Evolutionary conservation across 768 basidiomycete genomes (phyloP).

Genomic region (Amylocystis lapponica): DNA sequence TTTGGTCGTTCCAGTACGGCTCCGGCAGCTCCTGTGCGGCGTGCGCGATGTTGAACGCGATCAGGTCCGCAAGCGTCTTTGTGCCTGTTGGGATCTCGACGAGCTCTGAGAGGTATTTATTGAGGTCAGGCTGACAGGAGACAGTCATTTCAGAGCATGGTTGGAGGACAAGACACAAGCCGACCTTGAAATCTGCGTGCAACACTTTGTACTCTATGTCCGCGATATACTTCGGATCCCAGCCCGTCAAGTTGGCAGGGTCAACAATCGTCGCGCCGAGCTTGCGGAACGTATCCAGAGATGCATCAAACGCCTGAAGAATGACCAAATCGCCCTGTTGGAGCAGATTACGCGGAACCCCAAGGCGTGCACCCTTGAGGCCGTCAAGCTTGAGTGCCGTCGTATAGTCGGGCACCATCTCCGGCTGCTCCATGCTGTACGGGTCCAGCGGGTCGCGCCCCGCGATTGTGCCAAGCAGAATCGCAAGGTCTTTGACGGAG

Average conservation of each 20-base stretch:
- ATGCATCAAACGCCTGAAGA: slow-evolving; percentile 32
- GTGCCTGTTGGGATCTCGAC: slow-evolving; percentile 51
- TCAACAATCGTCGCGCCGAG: slow-evolving; percentile 52
- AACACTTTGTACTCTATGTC: slow-evolving; percentile 49
- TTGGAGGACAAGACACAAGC: slow-evolving; percentile 3
- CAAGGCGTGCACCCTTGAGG: slow-evolving; percentile 39
- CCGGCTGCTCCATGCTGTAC: slow-evolving; percentile 39
- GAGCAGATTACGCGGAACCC: slow-evolving; percentile 35
- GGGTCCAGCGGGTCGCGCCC: slow-evolving; percentile 38
- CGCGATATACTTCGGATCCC: slow-evolving; percentile 36
- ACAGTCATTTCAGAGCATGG: too few relatives aligned
- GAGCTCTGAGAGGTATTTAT: slow-evolving; percentile 41
- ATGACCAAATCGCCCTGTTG: too few relatives aligned
- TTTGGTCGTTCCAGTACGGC: slow-evolving; percentile 32
- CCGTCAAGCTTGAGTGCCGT: slow-evolving; percentile 44
- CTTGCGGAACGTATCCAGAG: slow-evolving; percentile 29
- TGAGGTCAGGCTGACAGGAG: slow-evolving; percentile 45
- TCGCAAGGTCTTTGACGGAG: slow-evolving; percentile 29
- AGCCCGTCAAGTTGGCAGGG: slow-evolving; percentile 54
- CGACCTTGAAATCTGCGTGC: slow-evolving; percentile 55
- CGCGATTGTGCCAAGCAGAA: slow-evolving; percentile 34
- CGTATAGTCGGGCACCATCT: slow-evolving; percentile 47
- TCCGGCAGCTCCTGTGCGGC: slow-evolving; percentile 37
- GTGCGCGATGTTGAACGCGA: slow-evolving; percentile 51
- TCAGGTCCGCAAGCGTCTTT: slow-evolving; percentile 47